Percentiles rank a stretch among this genome's conserved stretches.
Conservation (phyloP, 768 basidiomycete genomes). For the Lactarius hengduanensis region DNA sequence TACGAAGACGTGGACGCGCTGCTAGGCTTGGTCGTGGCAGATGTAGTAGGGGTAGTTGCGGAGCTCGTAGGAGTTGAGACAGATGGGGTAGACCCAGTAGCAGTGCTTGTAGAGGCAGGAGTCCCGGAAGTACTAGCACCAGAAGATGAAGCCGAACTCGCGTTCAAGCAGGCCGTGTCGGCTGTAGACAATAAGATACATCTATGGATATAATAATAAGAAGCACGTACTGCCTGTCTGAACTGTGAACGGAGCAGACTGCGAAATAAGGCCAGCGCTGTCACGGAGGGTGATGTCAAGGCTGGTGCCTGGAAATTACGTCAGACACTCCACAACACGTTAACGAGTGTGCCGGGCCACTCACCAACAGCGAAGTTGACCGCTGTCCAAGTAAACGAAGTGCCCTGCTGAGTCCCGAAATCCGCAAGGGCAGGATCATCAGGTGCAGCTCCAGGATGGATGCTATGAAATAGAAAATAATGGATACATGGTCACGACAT, state of each 20-base stretch:
- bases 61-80: not conserved
- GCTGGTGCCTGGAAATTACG: conserved; percentile 41
- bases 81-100: conserved; percentile 6
- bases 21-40: not conserved
- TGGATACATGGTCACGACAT: not conserved
- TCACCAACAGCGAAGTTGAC: conserved; percentile 50
- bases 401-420: conserved; percentile 44
- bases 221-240: conserved; percentile 33
- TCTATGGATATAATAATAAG: conserved; percentile 15
- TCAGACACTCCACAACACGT: not conserved
- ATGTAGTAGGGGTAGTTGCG: not conserved
- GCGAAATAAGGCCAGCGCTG: conserved; percentile 47
- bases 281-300: conserved; percentile 66
- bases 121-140: conserved; percentile 3
- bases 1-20: conserved; percentile 9
- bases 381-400: conserved; percentile 49
- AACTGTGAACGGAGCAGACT: conserved; percentile 54
- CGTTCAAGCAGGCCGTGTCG: conserved; percentile 41
- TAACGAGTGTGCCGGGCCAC: conserved; percentile 22
- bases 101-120: conserved; percentile 11
- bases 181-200: conserved; percentile 27
- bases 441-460: conserved; percentile 53
- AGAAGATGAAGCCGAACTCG: conserved; percentile 25
- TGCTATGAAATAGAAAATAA: conserved; percentile 37
- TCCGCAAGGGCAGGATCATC: conserved; percentile 44